These are phyloP conservation scores for Boletus eberwhitei DNA, from an alignment of 768 basidiomycete genomes.

Conservation along the genomic window DNA sequence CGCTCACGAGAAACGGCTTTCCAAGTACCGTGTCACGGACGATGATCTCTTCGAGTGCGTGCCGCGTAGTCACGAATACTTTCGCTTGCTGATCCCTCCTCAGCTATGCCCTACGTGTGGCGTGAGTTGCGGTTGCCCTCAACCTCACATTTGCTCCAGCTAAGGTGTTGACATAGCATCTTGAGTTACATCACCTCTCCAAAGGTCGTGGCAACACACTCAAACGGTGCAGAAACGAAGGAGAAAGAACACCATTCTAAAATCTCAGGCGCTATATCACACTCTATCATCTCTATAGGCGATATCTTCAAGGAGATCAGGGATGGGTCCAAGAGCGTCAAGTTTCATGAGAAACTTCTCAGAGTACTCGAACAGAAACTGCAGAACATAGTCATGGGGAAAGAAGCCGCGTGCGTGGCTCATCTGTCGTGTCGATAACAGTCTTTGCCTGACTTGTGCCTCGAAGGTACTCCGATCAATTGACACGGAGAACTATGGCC, in stretches of 20 bases:
- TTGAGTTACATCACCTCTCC: conserved; percentile 68
- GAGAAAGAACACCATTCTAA: conserved; percentile 68
- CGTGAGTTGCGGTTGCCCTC: conserved; percentile 49
- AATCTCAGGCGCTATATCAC: conserved; percentile 58
- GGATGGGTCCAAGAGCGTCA: conserved; percentile 80
- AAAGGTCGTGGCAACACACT: conserved; percentile 39
- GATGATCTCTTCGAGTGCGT: conserved; percentile 84
- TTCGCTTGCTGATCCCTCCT: conserved; percentile 11
- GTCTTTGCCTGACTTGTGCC: conserved; percentile 1
- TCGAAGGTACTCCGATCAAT: conserved; percentile 80
- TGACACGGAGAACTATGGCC: conserved; percentile 85
- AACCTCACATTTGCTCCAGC: conserved; percentile 2
- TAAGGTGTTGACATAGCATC: conserved; percentile 43
- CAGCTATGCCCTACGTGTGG: conserved; percentile 81
- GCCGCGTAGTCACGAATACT: conserved; percentile 5
- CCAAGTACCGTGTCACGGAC: conserved; percentile 75
- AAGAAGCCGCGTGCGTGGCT: conserved; percentile 74
- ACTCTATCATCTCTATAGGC: conserved; percentile 56
- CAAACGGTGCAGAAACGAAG: conserved; percentile 39
- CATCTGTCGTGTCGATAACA: neutral
- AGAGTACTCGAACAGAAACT: conserved; percentile 88
- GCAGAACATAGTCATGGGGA: conserved; percentile 91
- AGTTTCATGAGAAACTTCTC: conserved; percentile 91
- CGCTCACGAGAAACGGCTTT: conserved; percentile 68
- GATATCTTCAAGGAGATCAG: conserved; percentile 79